These are phyloP conservation scores for Immersiporthe knoxdaviesiana DNA, from an alignment of 2,329 filamentous ascomycete genomes.

Conservation along the genomic window DNA sequence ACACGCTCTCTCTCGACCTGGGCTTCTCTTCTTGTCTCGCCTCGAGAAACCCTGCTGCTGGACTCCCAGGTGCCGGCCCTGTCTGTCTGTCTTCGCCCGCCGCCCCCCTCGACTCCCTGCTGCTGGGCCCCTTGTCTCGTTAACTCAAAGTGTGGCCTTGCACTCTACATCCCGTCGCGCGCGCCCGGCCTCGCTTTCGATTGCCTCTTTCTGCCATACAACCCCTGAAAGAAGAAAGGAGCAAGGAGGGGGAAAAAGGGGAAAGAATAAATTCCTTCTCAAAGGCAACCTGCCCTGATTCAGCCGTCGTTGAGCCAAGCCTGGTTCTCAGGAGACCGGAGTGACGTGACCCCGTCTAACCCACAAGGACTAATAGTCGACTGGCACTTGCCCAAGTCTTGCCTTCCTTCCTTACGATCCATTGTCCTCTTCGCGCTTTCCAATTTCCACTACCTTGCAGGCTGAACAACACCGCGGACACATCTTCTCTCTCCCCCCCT, in stretches of 20 bases:
- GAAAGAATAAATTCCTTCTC: not conserved
- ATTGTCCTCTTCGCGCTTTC: not conserved
- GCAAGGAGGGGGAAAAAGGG: not conserved
- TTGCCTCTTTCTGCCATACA: conserved; percentile 26
- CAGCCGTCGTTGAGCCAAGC: conserved; percentile 25
- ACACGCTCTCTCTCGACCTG: conserved; percentile 14
- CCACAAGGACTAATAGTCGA: conserved; percentile 20
- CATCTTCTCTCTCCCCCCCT: not conserved
- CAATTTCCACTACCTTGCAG: not conserved
- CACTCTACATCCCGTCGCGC: conserved; percentile 25
- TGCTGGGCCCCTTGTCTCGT: conserved; percentile 19
- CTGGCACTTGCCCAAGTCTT: conserved; percentile 2
- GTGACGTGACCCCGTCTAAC: conserved; percentile 23
- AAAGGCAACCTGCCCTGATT: conserved; percentile 22
- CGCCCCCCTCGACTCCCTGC: conserved; percentile 17
- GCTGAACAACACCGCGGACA: conserved; percentile 9
- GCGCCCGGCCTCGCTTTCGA: conserved; percentile 27
- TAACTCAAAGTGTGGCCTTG: conserved; percentile 20
- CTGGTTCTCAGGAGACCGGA: conserved; percentile 15
- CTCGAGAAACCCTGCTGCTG: conserved; percentile 25
- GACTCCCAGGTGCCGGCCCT: conserved; percentile 7
- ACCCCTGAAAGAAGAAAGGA: conserved; percentile 1
- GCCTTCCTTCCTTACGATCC: conserved; percentile 3
- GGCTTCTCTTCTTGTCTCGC: conserved; percentile 24
- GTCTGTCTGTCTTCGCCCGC: conserved; percentile 14